Evolutionary conservation across 2,329 filamentous ascomycete genomes (phyloP).

Genomic region (Curvularia spicifera): DNA sequence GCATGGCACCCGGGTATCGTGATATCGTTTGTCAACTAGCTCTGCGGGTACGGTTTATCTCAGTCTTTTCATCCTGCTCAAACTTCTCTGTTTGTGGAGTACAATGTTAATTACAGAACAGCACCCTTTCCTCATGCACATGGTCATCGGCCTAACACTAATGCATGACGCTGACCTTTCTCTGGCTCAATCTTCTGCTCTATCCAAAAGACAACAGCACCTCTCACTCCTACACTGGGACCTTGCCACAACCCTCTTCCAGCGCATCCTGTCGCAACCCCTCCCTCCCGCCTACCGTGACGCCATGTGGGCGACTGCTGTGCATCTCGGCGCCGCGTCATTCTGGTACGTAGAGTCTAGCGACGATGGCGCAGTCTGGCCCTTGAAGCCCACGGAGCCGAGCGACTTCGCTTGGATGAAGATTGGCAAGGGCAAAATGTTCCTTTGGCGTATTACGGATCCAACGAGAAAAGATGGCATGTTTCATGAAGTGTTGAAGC

Average conservation of each 20-base stretch:
- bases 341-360: neutral
- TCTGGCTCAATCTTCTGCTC: constrained; percentile 1
- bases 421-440: constrained; percentile 63
- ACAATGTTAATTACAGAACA: constrained; percentile 23
- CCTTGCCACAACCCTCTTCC: constrained; percentile 58
- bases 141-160: constrained; percentile 59
- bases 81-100: too few species aligned
- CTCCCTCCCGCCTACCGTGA: constrained; percentile 48
- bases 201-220: constrained; percentile 46
- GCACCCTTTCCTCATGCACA: constrained; percentile 63
- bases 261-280: constrained; percentile 50
- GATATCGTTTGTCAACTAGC: constrained; percentile 50
- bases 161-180: constrained; percentile 60
- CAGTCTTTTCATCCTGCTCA: too few species aligned
- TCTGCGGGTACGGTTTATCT: constrained; percentile 45
- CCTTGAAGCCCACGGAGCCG: constrained; percentile 54
- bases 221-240: constrained; percentile 54
- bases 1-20: constrained; percentile 45
- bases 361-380: constrained; percentile 61
- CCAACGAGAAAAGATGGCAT: constrained; percentile 57
- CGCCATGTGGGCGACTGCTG: neutral
- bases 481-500: constrained; percentile 49
- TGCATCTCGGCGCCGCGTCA: neutral
- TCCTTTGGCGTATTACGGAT: constrained; percentile 60
- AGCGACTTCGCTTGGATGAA: constrained; percentile 65